Conservation (phyloP, 2,329 filamentous ascomycete genomes). For the Colletotrichum cordylinicola region DNA sequence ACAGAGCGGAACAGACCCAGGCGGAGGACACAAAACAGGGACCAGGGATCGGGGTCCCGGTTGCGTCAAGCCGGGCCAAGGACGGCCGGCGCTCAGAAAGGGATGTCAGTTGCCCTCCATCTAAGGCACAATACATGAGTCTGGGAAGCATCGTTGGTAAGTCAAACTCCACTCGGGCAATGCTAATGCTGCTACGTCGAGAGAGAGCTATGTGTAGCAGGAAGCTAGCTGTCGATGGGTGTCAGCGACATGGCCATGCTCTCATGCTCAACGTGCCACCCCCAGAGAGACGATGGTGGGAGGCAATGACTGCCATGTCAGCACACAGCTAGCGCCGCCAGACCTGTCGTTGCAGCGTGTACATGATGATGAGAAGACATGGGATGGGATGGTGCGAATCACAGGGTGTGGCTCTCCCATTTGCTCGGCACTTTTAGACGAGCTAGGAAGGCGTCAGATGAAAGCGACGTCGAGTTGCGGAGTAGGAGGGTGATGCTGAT, state of each 20-base stretch:
- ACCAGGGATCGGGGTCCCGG: conserved; percentile 7
- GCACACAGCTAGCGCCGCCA: not conserved
- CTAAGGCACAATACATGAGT: conserved; percentile 10
- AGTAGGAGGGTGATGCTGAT: not conserved
- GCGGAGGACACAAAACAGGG: not conserved
- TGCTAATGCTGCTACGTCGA: not conserved
- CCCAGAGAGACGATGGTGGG: not conserved
- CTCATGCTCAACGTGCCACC: not conserved
- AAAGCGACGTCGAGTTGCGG: not conserved
- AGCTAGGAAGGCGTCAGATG: not conserved
- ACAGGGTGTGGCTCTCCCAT: not conserved
- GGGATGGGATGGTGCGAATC: not conserved
- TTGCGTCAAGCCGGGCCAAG: conserved; percentile 9
- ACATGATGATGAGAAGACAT: not conserved
- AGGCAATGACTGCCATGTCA: not conserved
- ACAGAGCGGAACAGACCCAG: not conserved
- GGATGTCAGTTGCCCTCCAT: conserved; percentile 13
- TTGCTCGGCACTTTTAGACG: conserved; percentile 5
- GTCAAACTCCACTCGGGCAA: not conserved
- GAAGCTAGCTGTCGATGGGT: not conserved
- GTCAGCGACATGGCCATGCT: not conserved
- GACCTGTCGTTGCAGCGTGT: not conserved
- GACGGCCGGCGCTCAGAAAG: not conserved
- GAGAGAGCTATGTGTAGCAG: not conserved
- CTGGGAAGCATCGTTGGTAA: not conserved